Evolutionary conservation across 768 basidiomycete genomes (phyloP).

Genomic region (Mycena latifolia): DNA sequence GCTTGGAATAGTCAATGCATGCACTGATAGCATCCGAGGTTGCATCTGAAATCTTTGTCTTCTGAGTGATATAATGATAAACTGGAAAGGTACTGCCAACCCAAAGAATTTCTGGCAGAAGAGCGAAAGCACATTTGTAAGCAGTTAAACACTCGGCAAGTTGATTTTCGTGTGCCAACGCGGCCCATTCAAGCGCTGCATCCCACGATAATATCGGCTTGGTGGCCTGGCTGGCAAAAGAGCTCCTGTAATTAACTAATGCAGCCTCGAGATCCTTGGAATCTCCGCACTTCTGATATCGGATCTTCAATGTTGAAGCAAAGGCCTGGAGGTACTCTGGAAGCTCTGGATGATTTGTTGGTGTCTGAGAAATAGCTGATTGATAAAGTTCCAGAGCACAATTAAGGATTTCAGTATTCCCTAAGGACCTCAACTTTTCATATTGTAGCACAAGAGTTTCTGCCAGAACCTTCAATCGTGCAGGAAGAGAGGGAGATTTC

Average conservation of each 20-base stretch:
- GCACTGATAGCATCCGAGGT: neutral
- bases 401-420: too few relatives aligned
- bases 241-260: neutral
- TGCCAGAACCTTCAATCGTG: too few relatives aligned
- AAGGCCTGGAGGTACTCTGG: too few relatives aligned
- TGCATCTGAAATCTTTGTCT: neutral
- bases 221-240: neutral
- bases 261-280: neutral
- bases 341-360: too few relatives aligned
- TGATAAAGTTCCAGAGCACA: too few relatives aligned
- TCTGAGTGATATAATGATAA: neutral
- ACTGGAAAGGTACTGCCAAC: neutral
- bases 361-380: too few relatives aligned
- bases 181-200: neutral
- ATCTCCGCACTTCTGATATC: too few relatives aligned
- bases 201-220: neutral
- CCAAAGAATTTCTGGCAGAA: slow-evolving; percentile 10
- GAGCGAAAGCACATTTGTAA: neutral
- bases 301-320: too few relatives aligned
- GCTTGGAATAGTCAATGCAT: neutral
- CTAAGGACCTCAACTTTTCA: too few relatives aligned
- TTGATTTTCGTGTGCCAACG: neutral
- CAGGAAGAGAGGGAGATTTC: too few relatives aligned
- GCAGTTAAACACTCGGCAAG: neutral
- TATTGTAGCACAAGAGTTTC: too few relatives aligned